Percentiles rank a stretch among this genome's conserved stretches.
phyloP scores from a whole-genome alignment of 2,329 filamentous ascomycete species.

The Myriosclerotinia curreyana region DNA sequence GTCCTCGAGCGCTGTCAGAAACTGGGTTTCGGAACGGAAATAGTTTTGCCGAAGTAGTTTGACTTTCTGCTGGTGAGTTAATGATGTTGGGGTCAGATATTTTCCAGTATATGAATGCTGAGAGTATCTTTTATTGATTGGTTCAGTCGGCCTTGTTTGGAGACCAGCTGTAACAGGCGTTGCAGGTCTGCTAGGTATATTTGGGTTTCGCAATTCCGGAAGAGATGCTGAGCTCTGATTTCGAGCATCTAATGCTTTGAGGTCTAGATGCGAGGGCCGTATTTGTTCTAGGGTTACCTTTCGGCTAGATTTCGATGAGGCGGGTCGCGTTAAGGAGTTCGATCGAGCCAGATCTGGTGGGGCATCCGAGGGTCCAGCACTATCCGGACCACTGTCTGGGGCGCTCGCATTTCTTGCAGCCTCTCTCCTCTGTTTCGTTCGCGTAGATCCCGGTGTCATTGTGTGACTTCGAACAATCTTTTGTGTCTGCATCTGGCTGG shows the following conservation, averaged over 20 bases:
- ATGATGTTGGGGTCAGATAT: constrained; percentile 56
- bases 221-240: constrained; percentile 64
- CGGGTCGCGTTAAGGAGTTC: constrained; percentile 31
- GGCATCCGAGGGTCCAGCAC: constrained; percentile 20
- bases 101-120: constrained; percentile 50
- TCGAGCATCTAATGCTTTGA: constrained; percentile 51
- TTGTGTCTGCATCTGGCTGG: constrained; percentile 47
- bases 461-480: constrained; percentile 69
- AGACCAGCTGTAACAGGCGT: constrained; percentile 58
- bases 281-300: constrained; percentile 31
- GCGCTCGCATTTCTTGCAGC: constrained; percentile 42
- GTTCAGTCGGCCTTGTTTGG: constrained; percentile 46
- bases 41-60: constrained; percentile 75
- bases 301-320: constrained; percentile 30
- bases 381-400: constrained; percentile 38
- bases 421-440: constrained; percentile 46
- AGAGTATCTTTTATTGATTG: constrained; percentile 54
- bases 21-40: constrained; percentile 77
- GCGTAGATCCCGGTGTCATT: constrained; percentile 51
- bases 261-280: constrained; percentile 35
- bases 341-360: constrained; percentile 31
- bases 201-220: constrained; percentile 57
- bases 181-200: constrained; percentile 49
- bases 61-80: constrained; percentile 66
- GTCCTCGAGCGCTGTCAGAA: constrained; percentile 74